Percentiles rank a stretch among this genome's conserved stretches.
phyloP scores from a whole-genome alignment of 805 yeast genomes.

The Starmerella bombicola region DNA sequence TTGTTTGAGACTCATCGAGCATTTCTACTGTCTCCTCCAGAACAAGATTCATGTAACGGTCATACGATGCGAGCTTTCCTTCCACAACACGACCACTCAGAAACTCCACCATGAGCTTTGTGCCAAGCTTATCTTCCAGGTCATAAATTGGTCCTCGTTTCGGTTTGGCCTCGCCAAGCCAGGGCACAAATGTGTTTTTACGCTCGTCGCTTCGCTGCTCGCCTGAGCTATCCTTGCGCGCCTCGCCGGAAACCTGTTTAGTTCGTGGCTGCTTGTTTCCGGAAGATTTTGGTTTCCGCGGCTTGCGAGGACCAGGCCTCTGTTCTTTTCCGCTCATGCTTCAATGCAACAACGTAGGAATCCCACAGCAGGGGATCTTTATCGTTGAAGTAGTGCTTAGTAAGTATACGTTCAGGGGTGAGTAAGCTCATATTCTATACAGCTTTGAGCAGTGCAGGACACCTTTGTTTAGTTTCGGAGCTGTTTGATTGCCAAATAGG shows the following conservation, averaged over 20 bases:
- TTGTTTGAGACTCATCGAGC: slow-evolving; percentile 33
- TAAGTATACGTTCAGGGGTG: no score
- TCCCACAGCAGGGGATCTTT: no score
- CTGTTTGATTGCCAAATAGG: no score
- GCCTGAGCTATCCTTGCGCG: neutral
- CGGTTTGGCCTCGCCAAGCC: slow-evolving; percentile 49
- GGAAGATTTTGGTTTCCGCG: neutral
- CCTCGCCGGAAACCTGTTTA: neutral
- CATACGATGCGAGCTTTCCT: slow-evolving; percentile 81
- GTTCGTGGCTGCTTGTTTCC: slow-evolving; percentile 10
- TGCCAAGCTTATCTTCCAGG: slow-evolving; percentile 61
- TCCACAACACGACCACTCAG: slow-evolving; percentile 75
- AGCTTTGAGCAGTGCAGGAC: no score
- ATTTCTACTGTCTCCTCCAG: slow-evolving; percentile 50
- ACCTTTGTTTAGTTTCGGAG: no score
- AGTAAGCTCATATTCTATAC: no score
- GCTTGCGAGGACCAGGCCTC: neutral
- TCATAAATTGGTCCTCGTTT: slow-evolving; percentile 83
- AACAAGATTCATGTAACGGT: slow-evolving; percentile 82
- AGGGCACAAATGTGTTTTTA: slow-evolving; percentile 25
- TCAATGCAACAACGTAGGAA: no score
- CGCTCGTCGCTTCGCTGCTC: neutral
- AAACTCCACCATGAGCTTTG: slow-evolving; percentile 61
- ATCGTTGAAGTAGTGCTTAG: no score
- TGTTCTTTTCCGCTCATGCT: neutral